Evolutionary conservation across 805 yeast species (phyloP), one percentile per base, ranked within the genome.

Genomic region (Diddensiella santjacobensis): DNA sequence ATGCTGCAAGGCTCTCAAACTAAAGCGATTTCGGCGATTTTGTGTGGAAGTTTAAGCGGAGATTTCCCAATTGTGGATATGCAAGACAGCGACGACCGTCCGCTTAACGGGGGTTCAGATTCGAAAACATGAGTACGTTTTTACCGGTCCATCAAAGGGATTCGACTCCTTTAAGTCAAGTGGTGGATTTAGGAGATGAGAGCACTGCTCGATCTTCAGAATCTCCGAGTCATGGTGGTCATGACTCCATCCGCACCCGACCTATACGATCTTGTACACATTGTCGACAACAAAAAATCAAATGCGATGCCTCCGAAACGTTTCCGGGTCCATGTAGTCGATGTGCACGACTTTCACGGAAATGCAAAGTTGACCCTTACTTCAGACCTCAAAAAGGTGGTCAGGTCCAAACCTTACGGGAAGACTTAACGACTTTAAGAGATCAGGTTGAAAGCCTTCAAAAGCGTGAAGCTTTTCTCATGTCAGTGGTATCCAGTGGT

Each of bases 241-340:
- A 26, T 8, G 38, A 35, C 38, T 13, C 20, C 17, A n/a, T 35
- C 15, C 40, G 83, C 1, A 91, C 86, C 59, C 70, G 96, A 48
- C 96, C 96, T 0, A 95, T 89, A 1, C 87, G 96, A 0, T 84
- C 96, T 2, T 90, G 97, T 63, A 87, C 96, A 0, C 93, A 88
- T 63, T 90, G 97, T 62, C 79, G 97, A 44, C 96, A 90, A 63
- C 96, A 89, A 65, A 90, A 90, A 66, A 88, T 90, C 64, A 85
- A 84, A 62, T 90, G 97, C 67, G 87, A 90, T 62, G 97, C 97
- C 1, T 78, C 87, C 2, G 90, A 84, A 19, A 79, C 83, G 53
- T 84, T 77, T 56, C 96, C 96, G 0, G 71, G 72, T 4, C 85
- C 96, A 0, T 90, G 97, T 64, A 77, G 84, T 15, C 68, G 96